These are phyloP conservation scores for Aspergillus udagawae DNA, from an alignment of 2,329 filamentous ascomycete species.

Conservation along the genomic window DNA sequence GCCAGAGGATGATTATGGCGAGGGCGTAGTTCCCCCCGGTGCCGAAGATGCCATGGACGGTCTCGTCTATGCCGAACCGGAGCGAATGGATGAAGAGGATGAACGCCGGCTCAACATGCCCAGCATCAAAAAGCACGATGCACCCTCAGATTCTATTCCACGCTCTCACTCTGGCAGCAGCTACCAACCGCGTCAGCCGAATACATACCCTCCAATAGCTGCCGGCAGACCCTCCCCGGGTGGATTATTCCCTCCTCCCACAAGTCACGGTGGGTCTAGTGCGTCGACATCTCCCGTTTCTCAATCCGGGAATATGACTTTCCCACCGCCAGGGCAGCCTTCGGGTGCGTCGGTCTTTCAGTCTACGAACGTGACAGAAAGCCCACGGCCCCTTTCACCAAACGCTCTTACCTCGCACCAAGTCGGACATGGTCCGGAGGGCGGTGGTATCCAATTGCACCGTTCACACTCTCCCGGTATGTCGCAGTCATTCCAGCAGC, in stretches of 20 bases:
- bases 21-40: conserved; percentile 41
- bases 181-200: conserved; percentile 63
- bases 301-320: conserved; percentile 35
- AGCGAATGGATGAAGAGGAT: conserved; percentile 49
- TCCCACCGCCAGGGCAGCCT: conserved; percentile 35
- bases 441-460: conserved; percentile 31
- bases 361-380: conserved; percentile 74
- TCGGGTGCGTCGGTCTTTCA: conserved; percentile 61
- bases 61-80: conserved; percentile 54
- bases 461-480: conserved; percentile 42
- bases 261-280: conserved; percentile 54
- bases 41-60: conserved; percentile 61
- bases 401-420: conserved; percentile 39
- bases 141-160: conserved; percentile 49
- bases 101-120: conserved; percentile 55
- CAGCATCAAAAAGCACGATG: conserved; percentile 69
- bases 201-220: conserved; percentile 72
- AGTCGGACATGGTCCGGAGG: conserved; percentile 32
- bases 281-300: conserved; percentile 54
- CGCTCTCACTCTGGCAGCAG: conserved; percentile 36
- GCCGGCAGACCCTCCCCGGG: conserved; percentile 48
- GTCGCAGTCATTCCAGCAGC: conserved; percentile 40
- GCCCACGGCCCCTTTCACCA: conserved; percentile 71
- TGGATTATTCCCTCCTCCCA: conserved; percentile 61
- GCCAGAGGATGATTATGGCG: conserved; percentile 66